Evolutionary conservation across 805 yeast species (phyloP), one percentile per base, ranked within the genome.

Genomic region (Ogataea populi-albae): DNA sequence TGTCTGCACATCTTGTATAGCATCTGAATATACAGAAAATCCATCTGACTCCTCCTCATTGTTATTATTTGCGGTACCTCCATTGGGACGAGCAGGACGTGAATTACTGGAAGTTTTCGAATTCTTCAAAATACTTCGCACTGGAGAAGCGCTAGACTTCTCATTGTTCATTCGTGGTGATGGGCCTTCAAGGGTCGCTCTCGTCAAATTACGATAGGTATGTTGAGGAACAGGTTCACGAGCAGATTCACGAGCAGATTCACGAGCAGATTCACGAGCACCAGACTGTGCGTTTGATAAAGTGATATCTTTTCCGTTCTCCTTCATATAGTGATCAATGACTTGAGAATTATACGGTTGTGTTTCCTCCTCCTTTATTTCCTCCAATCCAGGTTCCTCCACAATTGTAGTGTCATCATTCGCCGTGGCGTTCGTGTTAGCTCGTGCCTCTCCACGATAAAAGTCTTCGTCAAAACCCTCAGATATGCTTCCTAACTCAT

Each of bases 21-120:
- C 60, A 36, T 55, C 60, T 1, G 58, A 51, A 23, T 53, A 53
- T 1, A 48, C 41, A 3, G 52, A 45, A 17, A 42, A 44, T 2
- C 45, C 50, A n/a, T 39, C 54, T 5, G 46, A 44, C 8, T 43
- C 46, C 9, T 34, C 45, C 6, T 35, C 47, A 12, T 27, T 34
- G 15, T 34, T 26, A 20, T 23, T 36, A 21, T 24, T 12, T 14
- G 12, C 19, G 21, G 28, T 15, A 10, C 23, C 34, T 4, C 20
- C 30, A 15, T 23, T n/a, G 11, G 28, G 10, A 7, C 35, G 28
- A 12, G 26, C 9, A n/a, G 34, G 17, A 17, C 19, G 30, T 8
- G 26, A 17, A 17, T 17, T 23, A 7, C 22, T 16, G n/a, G 26
- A 29, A 17, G 22, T 22, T 32, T 12, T 30, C 8, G 35, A 26